phyloP scores from a whole-genome alignment of 2,329 filamentous ascomycete genomes.

The Penicillium sp. region DNA sequence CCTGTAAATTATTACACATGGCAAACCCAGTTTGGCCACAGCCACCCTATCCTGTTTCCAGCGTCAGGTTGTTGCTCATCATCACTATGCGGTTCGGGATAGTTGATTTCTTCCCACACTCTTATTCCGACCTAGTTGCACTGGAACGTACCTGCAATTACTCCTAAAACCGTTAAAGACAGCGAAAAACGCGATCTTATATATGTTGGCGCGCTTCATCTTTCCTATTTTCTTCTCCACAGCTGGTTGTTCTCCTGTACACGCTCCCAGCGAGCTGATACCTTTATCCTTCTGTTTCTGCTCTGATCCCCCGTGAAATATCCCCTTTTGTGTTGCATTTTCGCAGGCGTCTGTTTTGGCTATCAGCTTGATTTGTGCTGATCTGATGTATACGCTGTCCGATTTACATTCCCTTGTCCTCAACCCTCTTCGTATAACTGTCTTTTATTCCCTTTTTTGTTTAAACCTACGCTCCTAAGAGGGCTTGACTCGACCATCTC shows the following conservation, averaged over 20 bases:
- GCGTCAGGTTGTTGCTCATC: constrained; percentile 13
- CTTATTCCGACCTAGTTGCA: constrained; percentile 11
- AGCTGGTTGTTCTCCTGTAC: constrained; percentile 20
- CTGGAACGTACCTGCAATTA: neutral
- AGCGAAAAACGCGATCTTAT: constrained; percentile 9
- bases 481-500: constrained; percentile 26
- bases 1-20: constrained; percentile 34
- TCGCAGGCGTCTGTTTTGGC: constrained; percentile 44
- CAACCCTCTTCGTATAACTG: constrained; percentile 10
- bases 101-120: neutral
- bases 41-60: constrained; percentile 25
- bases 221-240: constrained; percentile 13
- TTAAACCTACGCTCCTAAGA: constrained; percentile 20
- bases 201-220: constrained; percentile 12
- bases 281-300: constrained; percentile 28
- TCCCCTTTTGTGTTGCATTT: constrained; percentile 38
- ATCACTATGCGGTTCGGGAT: neutral
- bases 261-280: constrained; percentile 35
- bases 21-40: constrained; percentile 36
- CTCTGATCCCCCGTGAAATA: constrained; percentile 30
- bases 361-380: constrained; percentile 37
- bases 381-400: constrained; percentile 35
- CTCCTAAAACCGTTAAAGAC: constrained; percentile 1
- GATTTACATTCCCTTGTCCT: constrained; percentile 28
- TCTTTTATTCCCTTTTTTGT: constrained; percentile 18